phyloP scores from a whole-genome alignment of 495 filamentous ascomycete species.

The Annulohypoxylon moriforme region DNA sequence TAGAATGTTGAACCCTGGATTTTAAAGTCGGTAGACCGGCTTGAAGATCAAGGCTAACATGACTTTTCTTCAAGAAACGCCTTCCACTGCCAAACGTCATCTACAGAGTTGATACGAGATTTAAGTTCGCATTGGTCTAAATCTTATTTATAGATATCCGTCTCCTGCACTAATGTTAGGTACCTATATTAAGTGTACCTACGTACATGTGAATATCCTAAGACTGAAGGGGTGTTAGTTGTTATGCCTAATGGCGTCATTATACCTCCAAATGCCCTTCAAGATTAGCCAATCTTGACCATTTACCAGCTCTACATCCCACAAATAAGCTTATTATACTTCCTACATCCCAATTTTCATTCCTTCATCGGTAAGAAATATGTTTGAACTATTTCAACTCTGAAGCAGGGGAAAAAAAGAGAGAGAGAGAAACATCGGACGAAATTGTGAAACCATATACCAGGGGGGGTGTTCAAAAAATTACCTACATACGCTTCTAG shows the following conservation, averaged over 20 bases:
- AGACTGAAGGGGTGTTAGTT: not conserved
- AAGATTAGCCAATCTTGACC: not conserved
- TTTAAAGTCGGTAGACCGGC: not conserved
- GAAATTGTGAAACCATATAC: constrained; percentile 13
- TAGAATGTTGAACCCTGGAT: not conserved
- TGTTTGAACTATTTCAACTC: not conserved
- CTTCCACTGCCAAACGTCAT: not conserved
- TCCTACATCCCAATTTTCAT: not conserved
- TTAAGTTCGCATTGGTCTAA: not conserved
- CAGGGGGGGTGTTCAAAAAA: constrained; percentile 1
- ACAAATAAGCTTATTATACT: not conserved
- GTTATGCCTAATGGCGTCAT: constrained; percentile 17
- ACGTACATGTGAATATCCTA: not conserved
- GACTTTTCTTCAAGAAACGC: not conserved
- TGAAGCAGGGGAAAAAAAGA: not conserved
- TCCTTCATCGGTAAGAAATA: not conserved
- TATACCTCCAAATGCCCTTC: constrained; percentile 1
- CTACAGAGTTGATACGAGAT: not conserved
- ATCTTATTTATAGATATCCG: no score
- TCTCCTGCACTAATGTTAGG: no score
- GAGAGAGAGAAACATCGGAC: constrained; percentile 12
- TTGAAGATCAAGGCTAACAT: not conserved
- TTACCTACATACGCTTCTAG: constrained; percentile 9
- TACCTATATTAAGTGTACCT: not conserved
- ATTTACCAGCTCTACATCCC: not conserved